phyloP scores from a whole-genome alignment of 208 protist genomes.

The Leishmania gerbilli region DNA sequence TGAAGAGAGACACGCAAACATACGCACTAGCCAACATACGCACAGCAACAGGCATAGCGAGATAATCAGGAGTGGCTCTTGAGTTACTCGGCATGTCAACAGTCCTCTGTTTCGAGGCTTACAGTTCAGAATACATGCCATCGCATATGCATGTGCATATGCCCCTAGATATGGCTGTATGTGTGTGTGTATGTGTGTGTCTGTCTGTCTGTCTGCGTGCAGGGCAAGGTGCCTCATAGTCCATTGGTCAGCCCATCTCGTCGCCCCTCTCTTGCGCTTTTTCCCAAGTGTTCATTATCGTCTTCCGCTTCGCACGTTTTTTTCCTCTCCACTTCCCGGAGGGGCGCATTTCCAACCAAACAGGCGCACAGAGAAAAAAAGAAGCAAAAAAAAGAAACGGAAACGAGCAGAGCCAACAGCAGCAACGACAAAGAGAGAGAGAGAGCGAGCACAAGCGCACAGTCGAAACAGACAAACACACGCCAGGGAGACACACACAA shows the following conservation, averaged over 20 bases:
- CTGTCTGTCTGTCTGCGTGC: not conserved
- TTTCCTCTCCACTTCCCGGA: conserved; percentile 4
- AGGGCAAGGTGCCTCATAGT: no score
- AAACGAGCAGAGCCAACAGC: not conserved
- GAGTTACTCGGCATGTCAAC: not conserved
- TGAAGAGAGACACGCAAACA: not conserved
- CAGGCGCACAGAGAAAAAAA: not conserved
- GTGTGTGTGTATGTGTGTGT: not conserved
- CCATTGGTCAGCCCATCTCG: not conserved
- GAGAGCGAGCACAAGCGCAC: not conserved
- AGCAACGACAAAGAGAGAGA: no score
- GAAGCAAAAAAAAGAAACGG: not conserved
- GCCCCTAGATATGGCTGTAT: not conserved
- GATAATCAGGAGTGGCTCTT: conserved; percentile 8
- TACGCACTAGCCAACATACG: conserved; percentile 6
- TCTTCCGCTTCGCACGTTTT: conserved; percentile 1
- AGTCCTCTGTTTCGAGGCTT: conserved; percentile 1
- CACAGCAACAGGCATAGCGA: conserved; percentile 5
- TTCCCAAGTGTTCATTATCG: not conserved
- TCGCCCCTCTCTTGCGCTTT: not conserved
- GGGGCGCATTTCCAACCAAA: conserved; percentile 6
- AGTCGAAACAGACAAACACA: not conserved
- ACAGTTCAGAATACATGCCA: not conserved
- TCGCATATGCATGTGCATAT: not conserved
- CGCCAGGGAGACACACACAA: not conserved